Base-by-base conservation (phyloP, 306 rosid genomes). In the Gillenia trifoliata region DNA sequence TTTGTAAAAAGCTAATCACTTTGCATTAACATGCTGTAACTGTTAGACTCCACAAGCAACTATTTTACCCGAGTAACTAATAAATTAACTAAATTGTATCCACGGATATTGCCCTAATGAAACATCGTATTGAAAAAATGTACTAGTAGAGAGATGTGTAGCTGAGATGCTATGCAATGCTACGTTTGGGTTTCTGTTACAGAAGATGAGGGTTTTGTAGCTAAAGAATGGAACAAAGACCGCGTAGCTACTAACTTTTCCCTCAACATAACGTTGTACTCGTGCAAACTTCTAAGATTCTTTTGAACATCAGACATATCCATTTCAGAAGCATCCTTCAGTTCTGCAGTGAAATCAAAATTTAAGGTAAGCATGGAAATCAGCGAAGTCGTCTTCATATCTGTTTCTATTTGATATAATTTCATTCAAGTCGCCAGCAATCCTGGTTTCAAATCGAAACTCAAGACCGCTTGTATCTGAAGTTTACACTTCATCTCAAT, bases 181-280 rank as follows among this genome's bases (percentile, higher is more conserved):
- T 76, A 78, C 13, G 83, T 77, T 78, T 75, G 66, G 20, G 55
- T 26, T 54, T 67, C 64, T 30, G 76, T 71, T 77, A 60, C 77
- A 12, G 71, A 72, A 59, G 87, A 74, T 5, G 89, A 76, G 23
- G 80, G 79, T 68, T 79, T 81, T 16, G 89, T 64, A 41, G 87
- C 77, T 73, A 88, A 83, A 72, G 90, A 83, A 30, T 72, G 84
- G 78, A 92, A 85, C 81, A 74, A 45, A 57, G 88, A 82, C 79
- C 87, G 96, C 1, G 91, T 70, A 63, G 87, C 88, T 64, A 85
- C 63, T 43, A 95, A 77, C 66, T 84, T 90, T 43, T 95, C 97
- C 88, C 97, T 86, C 34, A 95, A 87, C 93, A 89, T 79, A 56
- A 75, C 79, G 70, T 95, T 95, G 74, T 95, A 95, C 75, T 87